Conservation (phyloP, 495 filamentous ascomycete genomes). For the Platismatia glauca region DNA sequence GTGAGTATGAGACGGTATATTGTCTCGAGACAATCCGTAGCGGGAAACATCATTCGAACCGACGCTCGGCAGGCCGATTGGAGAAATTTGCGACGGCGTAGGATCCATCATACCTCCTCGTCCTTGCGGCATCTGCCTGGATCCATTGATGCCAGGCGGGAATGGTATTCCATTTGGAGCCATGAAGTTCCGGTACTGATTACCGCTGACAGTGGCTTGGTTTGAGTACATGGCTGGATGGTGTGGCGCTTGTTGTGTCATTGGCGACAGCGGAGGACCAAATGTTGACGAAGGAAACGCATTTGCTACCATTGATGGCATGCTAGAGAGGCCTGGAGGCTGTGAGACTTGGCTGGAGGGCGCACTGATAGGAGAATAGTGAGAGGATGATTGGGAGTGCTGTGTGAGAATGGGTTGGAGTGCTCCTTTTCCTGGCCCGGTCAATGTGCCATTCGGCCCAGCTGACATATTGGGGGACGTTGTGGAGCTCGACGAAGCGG, state of each 20-base stretch:
- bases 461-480: slow-evolving; percentile 55
- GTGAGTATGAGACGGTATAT: slow-evolving; percentile 39
- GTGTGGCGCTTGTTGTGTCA: slow-evolving; percentile 28
- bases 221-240: slow-evolving; percentile 50
- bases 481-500: slow-evolving; percentile 49
- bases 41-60: slow-evolving; percentile 22
- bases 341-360: slow-evolving; percentile 37
- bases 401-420: slow-evolving; percentile 32
- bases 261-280: slow-evolving; percentile 21
- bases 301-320: slow-evolving; percentile 47
- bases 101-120: slow-evolving; percentile 56
- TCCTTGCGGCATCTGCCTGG: slow-evolving; percentile 49
- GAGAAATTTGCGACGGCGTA: slow-evolving; percentile 27
- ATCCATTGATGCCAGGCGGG: slow-evolving; percentile 50
- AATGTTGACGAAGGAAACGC: slow-evolving; percentile 24
- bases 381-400: slow-evolving; percentile 38
- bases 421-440: slow-evolving; percentile 22
- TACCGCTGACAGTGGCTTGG: slow-evolving; percentile 36
- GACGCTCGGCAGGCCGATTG: slow-evolving; percentile 24
- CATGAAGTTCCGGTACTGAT: slow-evolving; percentile 45
- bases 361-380: slow-evolving; percentile 38
- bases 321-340: slow-evolving; percentile 39
- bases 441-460: slow-evolving; percentile 35
- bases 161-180: slow-evolving; percentile 50
- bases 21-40: slow-evolving; percentile 27